Conservation (phyloP, 192 early-diverging fungal genomes). For the Phlyctochytrium planicorne region DNA sequence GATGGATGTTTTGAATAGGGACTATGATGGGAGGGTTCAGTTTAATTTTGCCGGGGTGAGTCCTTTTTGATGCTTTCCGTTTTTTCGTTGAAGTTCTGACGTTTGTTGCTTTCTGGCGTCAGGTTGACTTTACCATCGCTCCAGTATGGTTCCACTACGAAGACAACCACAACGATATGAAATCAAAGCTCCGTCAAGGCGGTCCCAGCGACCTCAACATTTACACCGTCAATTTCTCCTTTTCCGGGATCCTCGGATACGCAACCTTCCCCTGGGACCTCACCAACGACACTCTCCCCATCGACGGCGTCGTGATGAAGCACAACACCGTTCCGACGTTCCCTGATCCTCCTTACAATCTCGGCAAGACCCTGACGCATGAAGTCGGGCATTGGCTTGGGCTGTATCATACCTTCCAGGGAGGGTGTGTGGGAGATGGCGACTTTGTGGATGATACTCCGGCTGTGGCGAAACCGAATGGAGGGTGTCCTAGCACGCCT, state of each 20-base stretch:
- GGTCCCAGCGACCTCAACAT: neutral
- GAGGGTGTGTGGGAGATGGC: neutral
- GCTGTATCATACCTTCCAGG: neutral
- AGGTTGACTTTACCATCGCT: neutral
- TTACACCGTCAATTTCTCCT: neutral
- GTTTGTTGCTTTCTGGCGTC: neutral
- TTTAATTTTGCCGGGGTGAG: neutral
- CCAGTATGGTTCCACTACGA: neutral
- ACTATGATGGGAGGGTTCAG: neutral
- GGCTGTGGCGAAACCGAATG: neutral
- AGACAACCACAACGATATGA: neutral
- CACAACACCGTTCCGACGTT: constrained; percentile 16
- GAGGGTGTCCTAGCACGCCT: neutral
- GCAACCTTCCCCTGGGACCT: constrained; percentile 22
- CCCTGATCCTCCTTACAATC: constrained; percentile 14
- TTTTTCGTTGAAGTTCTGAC: neutral
- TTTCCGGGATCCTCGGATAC: constrained; percentile 10
- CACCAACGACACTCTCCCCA: neutral
- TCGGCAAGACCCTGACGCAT: constrained; percentile 1
- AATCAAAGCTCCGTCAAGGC: neutral
- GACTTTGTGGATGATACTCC: neutral
- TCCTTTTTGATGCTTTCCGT: neutral
- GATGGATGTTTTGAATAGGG: neutral
- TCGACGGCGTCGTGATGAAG: constrained; percentile 26
- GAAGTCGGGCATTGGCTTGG: constrained; percentile 31